Conservation (phyloP, 495 filamentous ascomycete species). For the Neurospora intermedia region DNA sequence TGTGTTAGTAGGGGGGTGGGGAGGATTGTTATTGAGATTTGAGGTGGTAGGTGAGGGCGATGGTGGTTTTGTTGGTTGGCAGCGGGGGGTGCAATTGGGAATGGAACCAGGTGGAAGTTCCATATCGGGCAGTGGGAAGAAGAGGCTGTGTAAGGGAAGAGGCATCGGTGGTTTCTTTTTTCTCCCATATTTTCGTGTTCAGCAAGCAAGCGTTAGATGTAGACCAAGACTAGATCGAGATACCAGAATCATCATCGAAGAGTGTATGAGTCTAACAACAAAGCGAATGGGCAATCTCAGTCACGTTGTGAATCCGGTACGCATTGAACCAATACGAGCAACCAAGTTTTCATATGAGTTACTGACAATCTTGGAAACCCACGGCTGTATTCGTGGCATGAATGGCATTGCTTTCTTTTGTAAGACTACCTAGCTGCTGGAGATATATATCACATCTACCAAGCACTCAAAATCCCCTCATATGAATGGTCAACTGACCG, state of each 20-base stretch:
- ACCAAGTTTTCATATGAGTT: background rate
- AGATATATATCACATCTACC: background rate
- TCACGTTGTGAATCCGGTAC: background rate
- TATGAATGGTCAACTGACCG: background rate
- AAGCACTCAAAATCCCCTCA: background rate
- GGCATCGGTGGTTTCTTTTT: background rate
- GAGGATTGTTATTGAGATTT: slow-evolving; percentile 36
- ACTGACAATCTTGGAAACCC: background rate
- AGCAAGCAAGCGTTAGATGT: background rate
- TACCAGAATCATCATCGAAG: background rate
- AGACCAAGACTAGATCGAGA: background rate
- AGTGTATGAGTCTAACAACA: background rate
- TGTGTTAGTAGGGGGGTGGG: slow-evolving; percentile 40
- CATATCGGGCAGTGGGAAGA: background rate
- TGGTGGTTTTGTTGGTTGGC: background rate
- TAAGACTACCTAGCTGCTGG: background rate
- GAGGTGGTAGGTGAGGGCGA: background rate
- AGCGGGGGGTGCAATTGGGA: background rate
- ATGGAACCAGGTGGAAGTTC: background rate
- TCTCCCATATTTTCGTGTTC: background rate
- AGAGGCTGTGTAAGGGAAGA: background rate
- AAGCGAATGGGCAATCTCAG: background rate
- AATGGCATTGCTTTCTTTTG: background rate
- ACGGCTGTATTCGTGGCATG: background rate
- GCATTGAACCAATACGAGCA: background rate